Conservation (phyloP, 2,329 filamentous ascomycete genomes). For the Aspergillus hiratsukae region DNA sequence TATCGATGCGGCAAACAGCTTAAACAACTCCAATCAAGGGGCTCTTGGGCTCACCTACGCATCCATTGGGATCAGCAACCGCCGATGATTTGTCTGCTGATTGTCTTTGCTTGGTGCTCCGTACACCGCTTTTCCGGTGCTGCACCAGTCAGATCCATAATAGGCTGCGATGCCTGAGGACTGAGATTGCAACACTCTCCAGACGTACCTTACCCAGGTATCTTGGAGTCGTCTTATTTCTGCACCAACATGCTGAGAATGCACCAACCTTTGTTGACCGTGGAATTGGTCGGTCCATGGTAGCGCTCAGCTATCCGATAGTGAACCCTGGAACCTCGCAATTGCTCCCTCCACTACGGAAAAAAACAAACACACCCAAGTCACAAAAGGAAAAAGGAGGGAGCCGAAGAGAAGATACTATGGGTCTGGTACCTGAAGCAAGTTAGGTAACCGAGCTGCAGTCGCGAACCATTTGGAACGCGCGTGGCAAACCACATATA, state of each 20-base stretch:
- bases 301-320: slow-evolving; percentile 4
- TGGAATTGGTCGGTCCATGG: slow-evolving; percentile 12
- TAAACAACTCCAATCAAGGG: neutral
- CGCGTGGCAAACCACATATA: slow-evolving; percentile 6
- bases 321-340: slow-evolving; percentile 9
- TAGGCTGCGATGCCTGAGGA: neutral
- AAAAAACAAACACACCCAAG: neutral
- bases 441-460: neutral
- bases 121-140: slow-evolving; percentile 23
- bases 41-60: neutral
- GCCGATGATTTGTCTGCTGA: neutral
- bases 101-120: neutral
- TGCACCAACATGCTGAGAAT: neutral
- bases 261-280: neutral
- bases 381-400: neutral
- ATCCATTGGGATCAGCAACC: slow-evolving; percentile 6
- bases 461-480: slow-evolving; percentile 12
- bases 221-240: neutral
- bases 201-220: neutral
- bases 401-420: neutral
- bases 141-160: slow-evolving; percentile 17
- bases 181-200: neutral
- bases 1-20: neutral
- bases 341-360: neutral
- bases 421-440: neutral